A percentile compares a stretch with the other conserved stretches of the same genome.
Evolutionary conservation across 352 stramenopile species (phyloP).

Genomic region (Phytopythium delawarense): DNA sequence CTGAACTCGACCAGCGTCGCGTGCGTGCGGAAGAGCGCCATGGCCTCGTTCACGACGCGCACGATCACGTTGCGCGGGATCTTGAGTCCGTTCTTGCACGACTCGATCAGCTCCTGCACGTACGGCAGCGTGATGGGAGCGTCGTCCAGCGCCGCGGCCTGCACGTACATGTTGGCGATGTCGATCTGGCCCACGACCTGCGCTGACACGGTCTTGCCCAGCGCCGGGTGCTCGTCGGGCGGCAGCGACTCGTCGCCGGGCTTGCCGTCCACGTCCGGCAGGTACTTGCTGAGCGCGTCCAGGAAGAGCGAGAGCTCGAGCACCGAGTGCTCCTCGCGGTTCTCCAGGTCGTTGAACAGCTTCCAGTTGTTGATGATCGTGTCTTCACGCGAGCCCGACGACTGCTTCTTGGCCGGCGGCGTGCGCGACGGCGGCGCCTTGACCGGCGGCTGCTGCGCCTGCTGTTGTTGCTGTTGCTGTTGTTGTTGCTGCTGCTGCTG

Average conservation of each 20-base stretch:
- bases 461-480: not conserved
- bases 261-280: conserved; percentile 59
- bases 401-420: conserved; percentile 4
- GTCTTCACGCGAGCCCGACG: conserved; percentile 24
- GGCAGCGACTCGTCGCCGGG: conserved; percentile 2
- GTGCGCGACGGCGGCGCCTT: not conserved
- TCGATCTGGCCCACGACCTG: conserved; percentile 71
- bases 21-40: conserved; percentile 39
- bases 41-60: conserved; percentile 62
- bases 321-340: conserved; percentile 78
- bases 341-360: conserved; percentile 85
- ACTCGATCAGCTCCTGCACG: conserved; percentile 70
- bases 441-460: not conserved
- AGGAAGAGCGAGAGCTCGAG: conserved; percentile 80
- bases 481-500: not conserved
- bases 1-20: conserved; percentile 66
- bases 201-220: conserved; percentile 48
- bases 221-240: conserved; percentile 12
- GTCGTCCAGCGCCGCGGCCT: conserved; percentile 44
- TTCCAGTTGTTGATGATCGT: conserved; percentile 82
- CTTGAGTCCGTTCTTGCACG: conserved; percentile 72
- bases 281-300: conserved; percentile 69
- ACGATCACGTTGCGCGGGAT: conserved; percentile 76
- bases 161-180: conserved; percentile 83
- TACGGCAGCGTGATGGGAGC: conserved; percentile 61